A percentile compares a stretch with the other conserved stretches of the same genome.
Evolutionary conservation across 78 protist genomes (phyloP).

Genomic region (Protostelium mycophagum): DNA sequence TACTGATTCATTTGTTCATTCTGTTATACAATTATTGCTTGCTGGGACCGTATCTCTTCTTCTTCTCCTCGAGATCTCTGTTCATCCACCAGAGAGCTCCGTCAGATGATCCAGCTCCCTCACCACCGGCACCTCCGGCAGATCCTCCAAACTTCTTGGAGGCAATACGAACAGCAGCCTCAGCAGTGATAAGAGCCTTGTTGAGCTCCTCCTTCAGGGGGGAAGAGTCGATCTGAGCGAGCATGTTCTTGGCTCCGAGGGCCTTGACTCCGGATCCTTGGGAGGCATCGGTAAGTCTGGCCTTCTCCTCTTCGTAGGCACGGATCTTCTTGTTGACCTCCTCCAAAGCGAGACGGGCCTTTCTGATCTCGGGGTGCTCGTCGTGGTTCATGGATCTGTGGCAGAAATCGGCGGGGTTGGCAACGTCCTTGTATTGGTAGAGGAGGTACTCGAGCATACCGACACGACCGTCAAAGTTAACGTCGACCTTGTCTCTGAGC

Average conservation of each 20-base stretch:
- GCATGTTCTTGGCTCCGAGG: constrained; percentile 60
- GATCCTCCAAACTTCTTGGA: constrained; percentile 67
- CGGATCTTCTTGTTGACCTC: constrained; percentile 71
- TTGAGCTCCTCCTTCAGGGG: constrained; percentile 69
- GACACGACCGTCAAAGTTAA: constrained; percentile 74
- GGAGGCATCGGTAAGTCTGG: constrained; percentile 28
- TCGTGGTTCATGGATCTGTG: constrained; percentile 57
- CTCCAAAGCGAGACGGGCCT: constrained; percentile 74
- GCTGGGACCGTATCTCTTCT: constrained; percentile 57
- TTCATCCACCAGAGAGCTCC: constrained; percentile 75
- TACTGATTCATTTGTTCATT: too few relatives aligned
- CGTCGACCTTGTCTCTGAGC: constrained; percentile 70
- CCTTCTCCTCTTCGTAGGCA: constrained; percentile 73
- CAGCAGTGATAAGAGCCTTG: constrained; percentile 62
- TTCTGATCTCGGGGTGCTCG: constrained; percentile 72
- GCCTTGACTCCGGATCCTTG: constrained; percentile 64
- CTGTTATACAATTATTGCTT: constrained; percentile 33
- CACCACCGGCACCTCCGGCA: constrained; percentile 23
- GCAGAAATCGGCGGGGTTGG: constrained; percentile 80
- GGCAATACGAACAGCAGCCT: constrained; percentile 72
- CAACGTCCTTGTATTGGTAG: constrained; percentile 66
- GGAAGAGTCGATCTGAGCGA: constrained; percentile 60
- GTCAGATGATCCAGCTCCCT: constrained; percentile 19
- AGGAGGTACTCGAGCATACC: constrained; percentile 63
- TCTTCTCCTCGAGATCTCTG: constrained; percentile 58